A percentile compares a stretch with the other conserved stretches of the same genome.
Conservation (phyloP, 2,329 filamentous ascomycete genomes). For the Microcyclospora pomicola region DNA sequence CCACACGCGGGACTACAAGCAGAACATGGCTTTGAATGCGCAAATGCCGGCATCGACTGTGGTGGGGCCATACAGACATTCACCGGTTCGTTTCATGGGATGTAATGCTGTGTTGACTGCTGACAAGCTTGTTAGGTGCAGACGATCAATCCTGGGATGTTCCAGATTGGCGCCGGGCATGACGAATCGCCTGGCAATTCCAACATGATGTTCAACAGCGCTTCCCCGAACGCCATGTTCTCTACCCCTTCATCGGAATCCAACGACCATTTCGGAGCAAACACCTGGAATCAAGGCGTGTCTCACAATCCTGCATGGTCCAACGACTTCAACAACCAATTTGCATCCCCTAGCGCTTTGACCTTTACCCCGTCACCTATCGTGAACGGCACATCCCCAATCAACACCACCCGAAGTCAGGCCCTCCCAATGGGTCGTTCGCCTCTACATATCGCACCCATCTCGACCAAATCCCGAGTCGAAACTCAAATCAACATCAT, state of each 20-base stretch:
- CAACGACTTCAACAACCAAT: conserved; percentile 17
- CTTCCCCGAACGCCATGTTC: conserved; percentile 23
- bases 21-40: conserved; percentile 17
- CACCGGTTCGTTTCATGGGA: conserved; percentile 10
- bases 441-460: conserved; percentile 23
- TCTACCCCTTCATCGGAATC: conserved; percentile 25
- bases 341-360: conserved; percentile 19
- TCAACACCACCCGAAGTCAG: conserved; percentile 5
- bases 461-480: conserved; percentile 62
- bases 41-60: conserved; percentile 10
- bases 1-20: conserved; percentile 16
- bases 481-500: conserved; percentile 92
- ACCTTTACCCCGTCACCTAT: conserved; percentile 24
- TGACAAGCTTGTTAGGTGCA: conserved; percentile 8
- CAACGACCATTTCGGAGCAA: conserved; percentile 19
- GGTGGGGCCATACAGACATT: conserved; percentile 14
- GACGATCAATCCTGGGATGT: conserved; percentile 23
- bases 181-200: conserved; percentile 19
- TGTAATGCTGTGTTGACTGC: not conserved
- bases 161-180: conserved; percentile 16
- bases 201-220: conserved; percentile 17
- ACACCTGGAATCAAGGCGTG: conserved; percentile 15
- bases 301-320: conserved; percentile 22
- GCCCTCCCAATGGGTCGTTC: conserved; percentile 15
- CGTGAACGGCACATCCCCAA: conserved; percentile 16